Conservation (phyloP, 1,284 basidiomycete genomes). For the Testicularia cyperi region DNA sequence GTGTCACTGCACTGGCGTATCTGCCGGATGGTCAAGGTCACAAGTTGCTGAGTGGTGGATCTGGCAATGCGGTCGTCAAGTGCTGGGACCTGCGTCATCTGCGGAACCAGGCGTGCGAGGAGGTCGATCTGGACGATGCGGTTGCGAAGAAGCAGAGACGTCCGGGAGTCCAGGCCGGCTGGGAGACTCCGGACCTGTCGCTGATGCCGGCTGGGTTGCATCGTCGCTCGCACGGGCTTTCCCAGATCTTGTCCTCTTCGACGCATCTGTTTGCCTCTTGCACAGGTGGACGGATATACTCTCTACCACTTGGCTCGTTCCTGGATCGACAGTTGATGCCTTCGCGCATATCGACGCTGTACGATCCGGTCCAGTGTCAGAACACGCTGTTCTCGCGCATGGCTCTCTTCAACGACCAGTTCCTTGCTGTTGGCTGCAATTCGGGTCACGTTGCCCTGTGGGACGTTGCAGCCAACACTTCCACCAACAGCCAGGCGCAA, state of each 20-base stretch:
- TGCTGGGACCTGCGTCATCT: slow-evolving; percentile 54
- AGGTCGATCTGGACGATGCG: slow-evolving; percentile 5
- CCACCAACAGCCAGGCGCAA: not conserved
- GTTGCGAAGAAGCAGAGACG: not conserved
- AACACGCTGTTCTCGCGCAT: slow-evolving; percentile 56
- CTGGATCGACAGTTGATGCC: slow-evolving; percentile 6
- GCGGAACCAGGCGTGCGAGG: not conserved
- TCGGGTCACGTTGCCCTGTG: slow-evolving; percentile 53
- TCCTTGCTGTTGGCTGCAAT: slow-evolving; percentile 55
- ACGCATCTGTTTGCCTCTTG: slow-evolving; percentile 44
- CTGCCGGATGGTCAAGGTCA: slow-evolving; percentile 33
- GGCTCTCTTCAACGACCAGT: slow-evolving; percentile 50
- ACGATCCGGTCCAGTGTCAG: slow-evolving; percentile 43
- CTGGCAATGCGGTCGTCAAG: slow-evolving; percentile 50
- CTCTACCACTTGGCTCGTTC: slow-evolving; percentile 20
- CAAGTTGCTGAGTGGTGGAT: slow-evolving; percentile 45
- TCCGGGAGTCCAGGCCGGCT: not conserved
- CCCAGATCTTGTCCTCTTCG: slow-evolving; percentile 39
- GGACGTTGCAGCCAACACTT: slow-evolving; percentile 33
- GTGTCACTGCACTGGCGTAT: slow-evolving; percentile 49
- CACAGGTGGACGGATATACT: slow-evolving; percentile 52
- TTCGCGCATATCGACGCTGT: slow-evolving; percentile 22
- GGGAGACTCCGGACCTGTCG: slow-evolving; percentile 34
- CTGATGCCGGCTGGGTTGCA: slow-evolving; percentile 8
- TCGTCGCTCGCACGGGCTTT: slow-evolving; percentile 50